Evolutionary conservation across 1,284 basidiomycete species (phyloP).

Genomic region (Marasmius sp.): DNA sequence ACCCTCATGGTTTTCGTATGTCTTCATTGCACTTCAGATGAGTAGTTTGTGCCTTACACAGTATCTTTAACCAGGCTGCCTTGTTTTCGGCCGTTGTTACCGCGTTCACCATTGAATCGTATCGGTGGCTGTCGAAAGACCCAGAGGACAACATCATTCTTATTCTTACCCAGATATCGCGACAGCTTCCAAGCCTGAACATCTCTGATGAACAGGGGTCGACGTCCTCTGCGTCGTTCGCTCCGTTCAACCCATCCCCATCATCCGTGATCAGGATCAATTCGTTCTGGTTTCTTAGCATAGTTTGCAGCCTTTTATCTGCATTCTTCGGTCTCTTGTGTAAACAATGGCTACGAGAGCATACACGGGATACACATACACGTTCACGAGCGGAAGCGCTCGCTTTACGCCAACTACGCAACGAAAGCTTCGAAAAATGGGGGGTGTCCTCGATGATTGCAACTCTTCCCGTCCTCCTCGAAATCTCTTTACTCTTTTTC

Average conservation of each 20-base stretch:
- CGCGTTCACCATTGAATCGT: constrained; percentile 20
- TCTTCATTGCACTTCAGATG: too few relatives aligned
- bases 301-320: constrained; percentile 18
- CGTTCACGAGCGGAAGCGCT: constrained; percentile 17
- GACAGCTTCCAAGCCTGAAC: constrained; percentile 2
- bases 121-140: constrained; percentile 17
- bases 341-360: constrained; percentile 25
- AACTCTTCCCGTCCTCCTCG: constrained; percentile 26
- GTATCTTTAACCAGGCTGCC: constrained; percentile 15
- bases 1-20: too few relatives aligned
- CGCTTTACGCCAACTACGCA: constrained; percentile 22
- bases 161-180: constrained; percentile 14
- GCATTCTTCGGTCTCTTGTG: constrained; percentile 21
- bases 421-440: constrained; percentile 27
- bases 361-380: constrained; percentile 14
- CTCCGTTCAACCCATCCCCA: background rate
- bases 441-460: constrained; percentile 24
- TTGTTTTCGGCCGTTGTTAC: constrained; percentile 22
- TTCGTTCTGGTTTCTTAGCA: constrained; percentile 23
- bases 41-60: background rate
- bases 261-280: constrained; percentile 18
- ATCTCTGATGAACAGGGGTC: too few relatives aligned
- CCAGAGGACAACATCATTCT: constrained; percentile 4
- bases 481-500: constrained; percentile 28
- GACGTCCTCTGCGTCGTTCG: background rate